Evolutionary conservation across 2,329 filamentous ascomycete genomes (phyloP).

Genomic region (Colletotrichum scovillei): DNA sequence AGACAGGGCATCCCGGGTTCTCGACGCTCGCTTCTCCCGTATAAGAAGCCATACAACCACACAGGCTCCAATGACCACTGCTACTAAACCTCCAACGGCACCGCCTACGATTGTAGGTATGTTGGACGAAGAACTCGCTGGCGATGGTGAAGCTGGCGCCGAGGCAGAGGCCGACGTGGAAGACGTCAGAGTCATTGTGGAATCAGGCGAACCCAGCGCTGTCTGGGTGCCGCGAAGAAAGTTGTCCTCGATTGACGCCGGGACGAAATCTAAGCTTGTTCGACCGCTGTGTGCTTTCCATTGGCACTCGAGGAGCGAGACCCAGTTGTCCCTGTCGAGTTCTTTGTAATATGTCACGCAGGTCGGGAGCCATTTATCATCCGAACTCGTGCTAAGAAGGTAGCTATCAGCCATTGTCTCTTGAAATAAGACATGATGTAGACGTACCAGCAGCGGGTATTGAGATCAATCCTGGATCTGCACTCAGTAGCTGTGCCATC

Average conservation of each 20-base stretch:
- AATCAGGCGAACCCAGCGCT: too few species aligned
- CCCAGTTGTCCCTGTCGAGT: neutral
- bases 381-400: neutral
- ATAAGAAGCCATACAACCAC: neutral
- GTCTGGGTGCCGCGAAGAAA: neutral
- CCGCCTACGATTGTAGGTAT: neutral
- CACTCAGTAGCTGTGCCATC: neutral
- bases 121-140: neutral
- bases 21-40: neutral
- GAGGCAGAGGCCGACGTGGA: neutral
- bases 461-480: neutral
- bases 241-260: neutral
- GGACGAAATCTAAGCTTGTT: neutral
- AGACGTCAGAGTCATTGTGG: neutral
- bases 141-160: neutral
- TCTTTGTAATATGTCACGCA: neutral
- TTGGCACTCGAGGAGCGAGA: neutral
- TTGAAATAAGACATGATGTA: too few species aligned
- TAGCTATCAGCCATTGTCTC: neutral
- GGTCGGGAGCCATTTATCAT: neutral
- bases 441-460: neutral
- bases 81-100: neutral
- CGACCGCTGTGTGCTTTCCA: neutral
- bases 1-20: neutral
- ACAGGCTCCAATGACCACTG: neutral